These are phyloP conservation scores for Globisporangium solare DNA, from an alignment of 352 stramenopile genomes.

Conservation along the genomic window DNA sequence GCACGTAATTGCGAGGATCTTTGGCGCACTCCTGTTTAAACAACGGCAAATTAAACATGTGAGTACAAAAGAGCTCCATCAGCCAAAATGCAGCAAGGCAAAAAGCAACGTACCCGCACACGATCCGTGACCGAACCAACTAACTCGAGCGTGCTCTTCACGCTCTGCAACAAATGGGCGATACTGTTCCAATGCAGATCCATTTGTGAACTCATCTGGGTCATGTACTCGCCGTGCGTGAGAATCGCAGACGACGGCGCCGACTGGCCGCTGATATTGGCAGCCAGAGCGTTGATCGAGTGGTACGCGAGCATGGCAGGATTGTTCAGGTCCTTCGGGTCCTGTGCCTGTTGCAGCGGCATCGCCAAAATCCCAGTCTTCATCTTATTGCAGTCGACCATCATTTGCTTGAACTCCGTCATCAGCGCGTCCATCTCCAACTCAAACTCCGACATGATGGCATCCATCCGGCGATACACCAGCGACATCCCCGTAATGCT, in stretches of 20 bases:
- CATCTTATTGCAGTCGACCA: constrained; percentile 77
- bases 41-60: neutral
- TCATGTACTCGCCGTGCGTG: constrained; percentile 85
- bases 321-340: constrained; percentile 63
- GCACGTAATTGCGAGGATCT: constrained; percentile 60
- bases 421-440: constrained; percentile 62
- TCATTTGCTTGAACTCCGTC: constrained; percentile 69
- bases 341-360: constrained; percentile 47
- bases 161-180: constrained; percentile 72
- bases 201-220: constrained; percentile 78
- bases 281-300: constrained; percentile 74
- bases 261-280: constrained; percentile 51
- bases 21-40: constrained; percentile 58
- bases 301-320: constrained; percentile 74
- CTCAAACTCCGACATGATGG: constrained; percentile 57
- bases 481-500: constrained; percentile 72
- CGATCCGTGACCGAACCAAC: constrained; percentile 57
- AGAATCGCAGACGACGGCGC: constrained; percentile 70
- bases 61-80: neutral
- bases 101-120: constrained; percentile 46
- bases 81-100: neutral
- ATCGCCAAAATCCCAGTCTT: constrained; percentile 73
- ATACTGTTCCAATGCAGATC: constrained; percentile 87
- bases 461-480: constrained; percentile 63
- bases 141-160: constrained; percentile 68